Conservation (phyloP, 1,284 basidiomycete genomes). For the Pisolithus thermaeus region DNA sequence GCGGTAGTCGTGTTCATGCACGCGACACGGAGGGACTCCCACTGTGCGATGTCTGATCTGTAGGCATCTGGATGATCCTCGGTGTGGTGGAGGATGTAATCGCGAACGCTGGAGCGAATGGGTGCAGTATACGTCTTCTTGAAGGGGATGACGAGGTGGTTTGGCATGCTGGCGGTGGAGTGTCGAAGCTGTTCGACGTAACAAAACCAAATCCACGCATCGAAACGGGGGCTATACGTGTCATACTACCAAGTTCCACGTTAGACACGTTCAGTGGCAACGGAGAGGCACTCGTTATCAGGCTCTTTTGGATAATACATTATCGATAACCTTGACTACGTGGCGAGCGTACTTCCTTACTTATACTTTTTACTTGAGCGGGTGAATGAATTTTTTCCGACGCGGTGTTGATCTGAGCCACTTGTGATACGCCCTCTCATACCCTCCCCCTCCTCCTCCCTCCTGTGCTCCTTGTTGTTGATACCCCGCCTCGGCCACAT, state of each 20-base stretch:
- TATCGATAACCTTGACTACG: too few relatives aligned
- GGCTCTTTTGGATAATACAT: too few relatives aligned
- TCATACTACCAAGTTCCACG: neutral
- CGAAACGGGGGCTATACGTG: neutral
- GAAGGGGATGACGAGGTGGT: constrained; percentile 73
- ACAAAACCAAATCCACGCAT: neutral
- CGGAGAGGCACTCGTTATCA: too few relatives aligned
- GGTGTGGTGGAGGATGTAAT: constrained; percentile 67
- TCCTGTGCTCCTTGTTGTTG: too few relatives aligned
- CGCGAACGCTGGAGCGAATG: constrained; percentile 54
- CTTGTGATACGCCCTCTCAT: too few relatives aligned
- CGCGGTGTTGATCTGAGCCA: too few relatives aligned
- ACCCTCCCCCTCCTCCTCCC: too few relatives aligned
- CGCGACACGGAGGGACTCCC: constrained; percentile 65
- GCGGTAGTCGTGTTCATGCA: constrained; percentile 42
- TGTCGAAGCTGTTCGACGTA: too few relatives aligned
- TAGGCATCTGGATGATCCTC: constrained; percentile 90
- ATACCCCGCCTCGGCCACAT: neutral
- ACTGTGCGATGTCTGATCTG: constrained; percentile 68
- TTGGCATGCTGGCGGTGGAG: constrained; percentile 50
- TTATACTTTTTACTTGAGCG: too few relatives aligned
- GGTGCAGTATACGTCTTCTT: constrained; percentile 65
- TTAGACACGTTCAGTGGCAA: too few relatives aligned
- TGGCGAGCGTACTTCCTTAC: too few relatives aligned
- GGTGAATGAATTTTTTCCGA: too few relatives aligned